A percentile compares a stretch with the other conserved stretches of the same genome.
Conservation (phyloP, 768 basidiomycete genomes). For the Tremella yokohamensis region DNA sequence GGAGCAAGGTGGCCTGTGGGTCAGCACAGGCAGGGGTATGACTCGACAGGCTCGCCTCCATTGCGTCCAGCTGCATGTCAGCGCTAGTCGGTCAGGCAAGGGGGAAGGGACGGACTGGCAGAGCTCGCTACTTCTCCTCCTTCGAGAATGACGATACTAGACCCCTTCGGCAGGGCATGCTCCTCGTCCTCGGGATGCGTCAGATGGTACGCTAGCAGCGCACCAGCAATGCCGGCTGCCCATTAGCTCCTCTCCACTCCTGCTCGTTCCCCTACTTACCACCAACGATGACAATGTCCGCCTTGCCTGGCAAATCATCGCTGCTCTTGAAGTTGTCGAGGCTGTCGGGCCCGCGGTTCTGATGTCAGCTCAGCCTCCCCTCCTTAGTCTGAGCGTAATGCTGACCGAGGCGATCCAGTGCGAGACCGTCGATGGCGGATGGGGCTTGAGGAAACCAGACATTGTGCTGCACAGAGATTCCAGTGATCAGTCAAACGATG, state of each 20-base stretch:
- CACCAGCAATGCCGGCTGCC: constrained; percentile 13
- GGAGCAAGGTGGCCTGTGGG: constrained; percentile 35
- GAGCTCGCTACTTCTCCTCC: constrained; percentile 40
- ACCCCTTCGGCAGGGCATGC: constrained; percentile 18
- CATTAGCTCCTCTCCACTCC: neutral
- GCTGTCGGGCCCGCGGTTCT: constrained; percentile 22
- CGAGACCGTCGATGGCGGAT: constrained; percentile 30
- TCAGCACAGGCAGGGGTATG: too few species aligned
- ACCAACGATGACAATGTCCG: constrained; percentile 27
- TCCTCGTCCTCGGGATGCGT: constrained; percentile 18
- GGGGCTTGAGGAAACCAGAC: constrained; percentile 2
- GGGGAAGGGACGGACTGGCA: constrained; percentile 22
- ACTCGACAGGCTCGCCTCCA: too few species aligned
- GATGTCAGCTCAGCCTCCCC: neutral
- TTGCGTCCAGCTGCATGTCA: constrained; percentile 26
- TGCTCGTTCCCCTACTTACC: constrained; percentile 8
- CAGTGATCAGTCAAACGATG: too few species aligned
- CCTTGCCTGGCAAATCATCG: constrained; percentile 12
- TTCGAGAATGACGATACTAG: constrained; percentile 5
- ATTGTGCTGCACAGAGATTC: neutral
- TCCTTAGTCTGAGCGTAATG: neutral
- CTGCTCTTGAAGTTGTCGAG: constrained; percentile 19
- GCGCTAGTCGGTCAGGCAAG: neutral
- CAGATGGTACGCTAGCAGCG: constrained; percentile 35
- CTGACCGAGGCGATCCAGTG: constrained; percentile 38